Base-by-base conservation (phyloP, 2,329 filamentous ascomycete genomes). In the Alternaria gansuensis region DNA sequence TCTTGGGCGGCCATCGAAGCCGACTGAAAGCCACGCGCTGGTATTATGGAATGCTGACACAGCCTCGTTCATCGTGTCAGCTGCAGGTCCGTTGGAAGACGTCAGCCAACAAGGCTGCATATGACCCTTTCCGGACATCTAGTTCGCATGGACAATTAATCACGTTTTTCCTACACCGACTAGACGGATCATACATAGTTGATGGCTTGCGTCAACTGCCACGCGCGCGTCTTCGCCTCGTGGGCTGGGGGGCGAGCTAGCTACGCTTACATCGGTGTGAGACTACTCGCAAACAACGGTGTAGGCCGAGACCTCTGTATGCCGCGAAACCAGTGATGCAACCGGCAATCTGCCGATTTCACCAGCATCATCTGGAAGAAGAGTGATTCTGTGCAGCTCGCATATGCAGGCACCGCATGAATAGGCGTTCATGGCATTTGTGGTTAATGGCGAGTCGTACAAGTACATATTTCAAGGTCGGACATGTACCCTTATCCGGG, bases 141-240 rank as follows among this genome's bases (percentile, higher is more conserved):
- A 40, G 59, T 64, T 68, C 59, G 65, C 64, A 70, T 68, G 34
- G 41, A 60, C 48, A 54, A 60, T 64, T 53, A 54, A 62, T 69
- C 62, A 69, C 62, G 59, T 68, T 64, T 64, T 58, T 36, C 36
- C 26, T 24, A 45, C 24, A 51, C 50, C 46, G 46, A 48, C 51
- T 44, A 41, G 23, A 46, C 33, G 17, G 29, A 24, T 21, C 43
- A 43, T 46, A 37, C 17, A 17, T 17, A 17, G 17, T 23, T 24
- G 31, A 37, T 43, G 49, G 39, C 51, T 63, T 54, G 58, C 43
- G 48, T 61, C 39, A 36, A 41, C 29, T 5, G 24, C 37, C 40
- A 45, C 37, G 37, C 54, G 34, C 37, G 50, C 49, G 41, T 44
- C 14, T 24, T 29, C 26, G 34, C 33, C 52, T 59, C 52, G 57